A percentile compares a stretch with the other conserved stretches of the same genome.
These are phyloP conservation scores for Basipetospora chlamydospora DNA, from an alignment of 2,329 filamentous ascomycete species.

Conservation along the genomic window DNA sequence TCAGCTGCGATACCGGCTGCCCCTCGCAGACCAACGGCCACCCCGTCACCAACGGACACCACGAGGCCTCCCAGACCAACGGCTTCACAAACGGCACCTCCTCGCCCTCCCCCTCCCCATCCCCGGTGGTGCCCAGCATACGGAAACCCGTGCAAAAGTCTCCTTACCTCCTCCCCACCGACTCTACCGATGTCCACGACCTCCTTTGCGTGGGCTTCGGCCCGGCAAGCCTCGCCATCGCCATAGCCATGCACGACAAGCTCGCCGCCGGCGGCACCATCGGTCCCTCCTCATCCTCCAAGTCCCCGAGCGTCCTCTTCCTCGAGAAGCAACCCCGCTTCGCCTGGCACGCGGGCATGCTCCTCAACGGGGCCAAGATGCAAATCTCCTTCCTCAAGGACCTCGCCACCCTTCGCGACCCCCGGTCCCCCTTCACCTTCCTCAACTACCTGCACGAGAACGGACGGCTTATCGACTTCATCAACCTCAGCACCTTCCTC, in stretches of 20 bases:
- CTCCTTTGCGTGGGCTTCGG: conserved; percentile 87
- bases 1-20: too few relatives aligned
- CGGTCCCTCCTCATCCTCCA: too few relatives aligned
- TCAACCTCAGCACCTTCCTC: conserved; percentile 78
- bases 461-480: conserved; percentile 73
- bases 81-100: conserved; percentile 11
- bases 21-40: neutral
- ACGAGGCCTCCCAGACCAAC: conserved; percentile 9
- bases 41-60: too few relatives aligned
- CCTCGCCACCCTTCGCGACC: conserved; percentile 76
- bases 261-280: conserved; percentile 32
- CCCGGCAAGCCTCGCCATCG: conserved; percentile 78
- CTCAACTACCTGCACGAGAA: conserved; percentile 83
- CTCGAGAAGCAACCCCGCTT: conserved; percentile 74
- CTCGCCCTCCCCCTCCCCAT: conserved; percentile 3
- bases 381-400: conserved; percentile 98
- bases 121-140: neutral
- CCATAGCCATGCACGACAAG: conserved; percentile 76
- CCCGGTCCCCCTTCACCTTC: conserved; percentile 84
- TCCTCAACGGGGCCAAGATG: conserved; percentile 86
- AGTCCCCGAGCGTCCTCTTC: conserved; percentile 66
- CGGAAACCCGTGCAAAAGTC: conserved; percentile 15
- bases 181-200: conserved; percentile 57
- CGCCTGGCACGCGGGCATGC: conserved; percentile 91
- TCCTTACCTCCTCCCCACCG: conserved; percentile 32